Evolutionary conservation across 352 stramenopile species (phyloP).

Genomic region (Thalassiosira livingstoniorum): DNA sequence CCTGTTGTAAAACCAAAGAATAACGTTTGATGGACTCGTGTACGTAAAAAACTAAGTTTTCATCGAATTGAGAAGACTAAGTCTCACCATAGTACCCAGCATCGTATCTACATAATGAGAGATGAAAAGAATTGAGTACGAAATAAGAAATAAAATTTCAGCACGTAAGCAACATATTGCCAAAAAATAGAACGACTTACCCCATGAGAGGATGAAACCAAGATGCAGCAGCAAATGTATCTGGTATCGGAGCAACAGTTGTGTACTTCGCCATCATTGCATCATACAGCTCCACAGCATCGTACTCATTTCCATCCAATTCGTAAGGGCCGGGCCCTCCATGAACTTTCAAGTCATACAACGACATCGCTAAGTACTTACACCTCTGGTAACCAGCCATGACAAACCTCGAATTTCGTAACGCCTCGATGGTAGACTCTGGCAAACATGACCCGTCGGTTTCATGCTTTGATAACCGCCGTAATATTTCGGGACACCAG

Average conservation of each 20-base stretch:
- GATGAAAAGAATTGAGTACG: not conserved
- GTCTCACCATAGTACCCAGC: constrained; percentile 33
- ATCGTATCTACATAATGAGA: constrained; percentile 13
- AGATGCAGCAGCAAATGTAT: constrained; percentile 29
- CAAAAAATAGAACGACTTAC: constrained; percentile 15
- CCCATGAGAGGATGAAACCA: constrained; percentile 57
- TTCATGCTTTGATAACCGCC: constrained; percentile 18
- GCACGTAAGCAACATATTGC: not conserved
- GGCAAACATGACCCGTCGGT: constrained; percentile 24
- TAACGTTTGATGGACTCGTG: not conserved
- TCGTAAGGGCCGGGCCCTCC: constrained; percentile 15
- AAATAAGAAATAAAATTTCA: not conserved
- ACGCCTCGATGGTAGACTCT: constrained; percentile 18
- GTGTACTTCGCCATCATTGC: constrained; percentile 36
- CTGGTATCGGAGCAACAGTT: constrained; percentile 19
- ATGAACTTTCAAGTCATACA: constrained; percentile 52
- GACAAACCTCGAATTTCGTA: constrained; percentile 38
- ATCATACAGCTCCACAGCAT: constrained; percentile 42
- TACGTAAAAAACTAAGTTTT: not conserved
- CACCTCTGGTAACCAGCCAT: constrained; percentile 44
- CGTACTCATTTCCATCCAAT: constrained; percentile 19
- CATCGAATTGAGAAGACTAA: not conserved
- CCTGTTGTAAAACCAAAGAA: constrained; percentile 6
- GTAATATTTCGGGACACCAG: constrained; percentile 41
- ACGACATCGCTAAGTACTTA: constrained; percentile 50